Evolutionary conservation across 1,139 yeast genomes (phyloP).

Genomic region (Diutina scorzettiae): DNA sequence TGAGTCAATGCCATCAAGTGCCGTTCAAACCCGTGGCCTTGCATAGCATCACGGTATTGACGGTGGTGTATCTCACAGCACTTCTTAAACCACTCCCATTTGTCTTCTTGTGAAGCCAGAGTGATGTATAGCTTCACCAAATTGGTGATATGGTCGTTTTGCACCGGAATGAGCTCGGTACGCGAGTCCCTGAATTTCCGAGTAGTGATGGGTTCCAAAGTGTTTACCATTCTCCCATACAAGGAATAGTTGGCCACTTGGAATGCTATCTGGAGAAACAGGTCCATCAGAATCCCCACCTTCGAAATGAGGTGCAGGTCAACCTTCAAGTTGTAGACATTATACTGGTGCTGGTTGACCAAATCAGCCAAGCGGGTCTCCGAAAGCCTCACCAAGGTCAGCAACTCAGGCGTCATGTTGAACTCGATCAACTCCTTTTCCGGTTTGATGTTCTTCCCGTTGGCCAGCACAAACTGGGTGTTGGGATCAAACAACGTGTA

Average conservation of each 20-base stretch:
- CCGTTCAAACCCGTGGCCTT: conserved; percentile 60
- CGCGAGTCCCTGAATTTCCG: conserved; percentile 55
- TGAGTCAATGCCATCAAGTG: conserved; percentile 56
- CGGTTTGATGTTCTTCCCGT: conserved; percentile 30
- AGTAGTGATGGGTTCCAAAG: conserved; percentile 66
- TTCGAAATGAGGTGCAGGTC: conserved; percentile 36
- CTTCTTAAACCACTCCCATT: conserved; percentile 40
- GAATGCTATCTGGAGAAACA: conserved; percentile 53
- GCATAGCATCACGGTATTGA: conserved; percentile 39
- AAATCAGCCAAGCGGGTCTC: conserved; percentile 70
- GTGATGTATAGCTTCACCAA: conserved; percentile 53
- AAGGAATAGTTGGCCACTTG: conserved; percentile 65
- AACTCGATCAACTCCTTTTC: conserved; percentile 30
- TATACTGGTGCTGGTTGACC: conserved; percentile 57
- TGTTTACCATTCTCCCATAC: conserved; percentile 56
- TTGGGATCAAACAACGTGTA: conserved; percentile 47
- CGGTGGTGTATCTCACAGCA: conserved; percentile 42
- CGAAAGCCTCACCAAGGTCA: conserved; percentile 47
- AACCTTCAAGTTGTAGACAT: conserved; percentile 28
- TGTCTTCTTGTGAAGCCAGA: conserved; percentile 30
- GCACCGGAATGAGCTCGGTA: conserved; percentile 57
- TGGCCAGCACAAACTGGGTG: conserved; percentile 25
- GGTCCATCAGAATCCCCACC: conserved; percentile 48
- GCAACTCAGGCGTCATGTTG: conserved; percentile 34
- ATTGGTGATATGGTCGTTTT: conserved; percentile 38